A percentile compares a stretch with the other conserved stretches of the same genome.
phyloP scores from a whole-genome alignment of 176 grass and related monocot genomes.

The Poa annua region DNA sequence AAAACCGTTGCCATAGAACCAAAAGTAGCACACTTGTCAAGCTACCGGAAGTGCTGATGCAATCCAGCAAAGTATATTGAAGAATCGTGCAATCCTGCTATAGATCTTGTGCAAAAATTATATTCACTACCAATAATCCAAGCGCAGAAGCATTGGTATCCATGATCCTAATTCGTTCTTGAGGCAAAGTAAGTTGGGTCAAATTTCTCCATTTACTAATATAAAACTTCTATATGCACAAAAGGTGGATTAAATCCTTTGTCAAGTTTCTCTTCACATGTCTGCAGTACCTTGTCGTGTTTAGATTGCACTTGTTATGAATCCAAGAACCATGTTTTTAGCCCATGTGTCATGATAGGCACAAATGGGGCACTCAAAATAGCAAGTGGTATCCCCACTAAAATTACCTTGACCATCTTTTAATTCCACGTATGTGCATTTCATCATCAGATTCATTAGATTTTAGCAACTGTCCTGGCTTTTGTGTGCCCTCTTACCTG shows the following conservation, averaged over 20 bases:
- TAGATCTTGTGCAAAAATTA: not conserved
- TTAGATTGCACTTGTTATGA: not conserved
- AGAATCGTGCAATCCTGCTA: not conserved
- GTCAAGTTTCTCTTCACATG: slow-evolving; percentile 14
- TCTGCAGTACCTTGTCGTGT: slow-evolving; percentile 3
- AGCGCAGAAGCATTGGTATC: not conserved
- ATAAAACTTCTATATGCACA: not conserved
- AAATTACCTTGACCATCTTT: slow-evolving; percentile 49
- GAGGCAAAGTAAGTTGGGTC: slow-evolving; percentile 18
- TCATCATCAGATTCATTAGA: slow-evolving; percentile 49
- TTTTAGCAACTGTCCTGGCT: slow-evolving; percentile 35
- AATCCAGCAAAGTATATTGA: not conserved
- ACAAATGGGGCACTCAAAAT: slow-evolving; percentile 37
- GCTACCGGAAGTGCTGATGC: not conserved
- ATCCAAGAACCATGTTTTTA: slow-evolving; percentile 13
- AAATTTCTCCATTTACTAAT: not conserved
- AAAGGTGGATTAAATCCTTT: slow-evolving; percentile 35
- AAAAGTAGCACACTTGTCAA: not conserved
- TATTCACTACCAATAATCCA: not conserved
- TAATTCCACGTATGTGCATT: slow-evolving; percentile 33
- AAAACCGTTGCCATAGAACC: not conserved
- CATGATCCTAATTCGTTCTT: not conserved
- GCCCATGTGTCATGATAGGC: slow-evolving; percentile 26
- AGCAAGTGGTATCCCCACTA: slow-evolving; percentile 44
- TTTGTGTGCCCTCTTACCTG: slow-evolving; percentile 16